Evolutionary conservation across 192 early-diverging fungal genomes (phyloP), one percentile per base, ranked within the genome.

Genomic region (Backusella tuberculispora): DNA sequence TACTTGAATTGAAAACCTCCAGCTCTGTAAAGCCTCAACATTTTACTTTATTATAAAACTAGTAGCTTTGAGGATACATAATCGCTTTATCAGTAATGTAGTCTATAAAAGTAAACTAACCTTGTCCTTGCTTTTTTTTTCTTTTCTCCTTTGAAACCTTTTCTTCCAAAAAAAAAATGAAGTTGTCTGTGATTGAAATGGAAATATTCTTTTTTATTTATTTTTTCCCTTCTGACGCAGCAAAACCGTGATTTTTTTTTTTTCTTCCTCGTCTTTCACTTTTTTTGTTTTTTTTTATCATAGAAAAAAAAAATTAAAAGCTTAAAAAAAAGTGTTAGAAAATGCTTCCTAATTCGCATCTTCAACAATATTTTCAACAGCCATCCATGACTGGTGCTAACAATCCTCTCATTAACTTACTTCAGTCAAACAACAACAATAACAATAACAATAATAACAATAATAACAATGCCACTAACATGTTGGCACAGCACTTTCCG

Each of bases 291-390:
- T 43, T 69, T 13, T 14, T 24, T 65, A 37, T 40, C 10, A 15
- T 8, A 40, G 7, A 53, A 6, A 12, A 56, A 56, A 56, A 63
- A 37, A 63, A 7, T 34, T 3, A 37, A 37, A n/a, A 19, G n/a
- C n/a, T n/a, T n/a, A 69, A 60, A 50, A 19, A 19, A 53, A 53
- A 53, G 19, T 53, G 10, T 21, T 53, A 19, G 50, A 50, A n/a
- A n/a, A 72, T 72, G 71, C 71, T 60, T 44, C 48, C 71, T 6
- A 84, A 84, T 21, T 82, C 80, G 6, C 81, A 85, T 44, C 78
- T 84, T n/a, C 85, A 86, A 60, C 86, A 84, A 40, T 84, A 81
- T 21, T 66, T 84, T 8, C 82, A 84, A n/a, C 78, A 83, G 48
- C 76, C 77, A 63, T 60, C 50, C 53, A 10, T 60, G 53, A 60